Evolutionary conservation across 2,329 filamentous ascomycete species (phyloP).

Genomic region (Aspergillus oerlinghausenensis): DNA sequence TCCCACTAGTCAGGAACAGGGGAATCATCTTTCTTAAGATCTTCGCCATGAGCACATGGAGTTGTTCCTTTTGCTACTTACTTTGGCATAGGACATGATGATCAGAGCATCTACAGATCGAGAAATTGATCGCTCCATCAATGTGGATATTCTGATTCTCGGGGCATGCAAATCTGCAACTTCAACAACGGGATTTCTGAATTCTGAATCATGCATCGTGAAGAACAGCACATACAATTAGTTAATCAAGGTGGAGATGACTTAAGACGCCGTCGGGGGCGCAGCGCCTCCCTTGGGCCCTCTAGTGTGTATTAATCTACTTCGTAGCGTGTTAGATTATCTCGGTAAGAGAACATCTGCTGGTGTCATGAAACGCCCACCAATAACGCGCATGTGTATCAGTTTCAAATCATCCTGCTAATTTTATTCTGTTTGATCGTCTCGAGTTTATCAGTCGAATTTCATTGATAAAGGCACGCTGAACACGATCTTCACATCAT

Average conservation of each 20-base stretch:
- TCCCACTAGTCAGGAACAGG: background rate
- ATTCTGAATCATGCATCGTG: background rate
- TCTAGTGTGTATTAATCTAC: no score
- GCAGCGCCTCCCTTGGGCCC: background rate
- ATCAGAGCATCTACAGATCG: background rate
- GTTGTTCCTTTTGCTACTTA: background rate
- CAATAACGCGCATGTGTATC: background rate
- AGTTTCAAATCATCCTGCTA: background rate
- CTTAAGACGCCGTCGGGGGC: background rate
- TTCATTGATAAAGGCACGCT: background rate
- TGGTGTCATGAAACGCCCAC: background rate
- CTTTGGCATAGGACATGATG: background rate
- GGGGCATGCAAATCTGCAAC: background rate
- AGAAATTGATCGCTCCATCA: background rate
- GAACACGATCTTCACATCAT: background rate
- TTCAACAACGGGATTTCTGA: background rate
- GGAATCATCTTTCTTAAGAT: background rate
- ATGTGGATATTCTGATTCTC: background rate
- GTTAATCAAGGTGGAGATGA: background rate
- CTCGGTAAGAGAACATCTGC: no score
- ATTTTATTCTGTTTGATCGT: background rate
- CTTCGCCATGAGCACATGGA: background rate
- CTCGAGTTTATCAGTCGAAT: background rate
- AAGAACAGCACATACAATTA: background rate
- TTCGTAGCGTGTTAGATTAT: no score